Evolutionary conservation across 495 filamentous ascomycete genomes (phyloP), one percentile per base, ranked within the genome.

Genomic region (Arthonia radiata): DNA sequence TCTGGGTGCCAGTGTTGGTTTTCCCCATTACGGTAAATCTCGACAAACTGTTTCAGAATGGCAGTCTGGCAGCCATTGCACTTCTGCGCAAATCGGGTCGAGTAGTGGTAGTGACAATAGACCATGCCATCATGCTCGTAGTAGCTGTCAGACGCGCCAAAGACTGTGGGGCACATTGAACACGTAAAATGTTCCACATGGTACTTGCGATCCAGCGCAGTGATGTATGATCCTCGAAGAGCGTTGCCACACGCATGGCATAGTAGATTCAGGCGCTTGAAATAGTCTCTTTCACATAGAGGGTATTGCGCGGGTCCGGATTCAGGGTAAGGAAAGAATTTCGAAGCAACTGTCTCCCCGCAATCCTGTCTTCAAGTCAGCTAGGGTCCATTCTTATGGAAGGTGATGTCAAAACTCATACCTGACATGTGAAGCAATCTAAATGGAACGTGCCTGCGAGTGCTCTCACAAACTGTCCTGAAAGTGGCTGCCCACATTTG

Each of bases 1-100:
- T 99, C 89, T 2, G 89, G 89, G 42, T 99, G 89, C 89, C 89
- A 99, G 40, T 99, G 89, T 43, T 99, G 89, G 42, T 94, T 91
- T 43, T 89, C 70, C 0, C 86, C 83, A 46, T 94, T 93, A 26
- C 89, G 67, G 49, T 81, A 94, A 33, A 99, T 93, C 48, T 99
- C 86, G 15, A 99, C 89, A 41, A 99, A 99, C 43, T 99, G 89
- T 49, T 99, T 99, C 13, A 99, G 57, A 30, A 99, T 99, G n/a
- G 86, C 73, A 4, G 80, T 92, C 35, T 90, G 79, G 42, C 89
- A 99, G 18, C 89, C 89, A 46, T 79, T 89, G 46, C 89, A 99
- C 25, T 77, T 65, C 44, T 93, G 81, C 15, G 89, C 89, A 43
- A 93, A 99, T 41, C 78, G 77, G 7, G 89, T 94, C 15, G 83